A percentile compares a stretch with the other conserved stretches of the same genome.
Evolutionary conservation across 495 filamentous ascomycete genomes (phyloP).

Genomic region (Platismatia glauca): DNA sequence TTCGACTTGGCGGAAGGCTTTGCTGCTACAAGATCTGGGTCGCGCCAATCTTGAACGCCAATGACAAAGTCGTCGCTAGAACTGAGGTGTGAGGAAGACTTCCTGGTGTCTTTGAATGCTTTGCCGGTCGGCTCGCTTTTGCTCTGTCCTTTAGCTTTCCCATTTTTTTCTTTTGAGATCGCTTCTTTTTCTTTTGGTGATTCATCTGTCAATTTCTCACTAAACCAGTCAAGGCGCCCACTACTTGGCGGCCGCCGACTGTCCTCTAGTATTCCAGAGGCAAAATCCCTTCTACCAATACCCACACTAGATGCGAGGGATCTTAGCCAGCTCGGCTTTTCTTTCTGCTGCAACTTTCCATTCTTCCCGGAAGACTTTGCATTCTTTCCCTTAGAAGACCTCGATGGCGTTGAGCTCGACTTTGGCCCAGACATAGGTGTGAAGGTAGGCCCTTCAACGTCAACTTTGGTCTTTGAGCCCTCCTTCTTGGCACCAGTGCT

Average conservation of each 20-base stretch:
- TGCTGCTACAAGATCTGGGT: constrained; percentile 60
- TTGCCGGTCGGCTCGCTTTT: constrained; percentile 15
- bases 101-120: constrained; percentile 16
- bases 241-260: constrained; percentile 69
- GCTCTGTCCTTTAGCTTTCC: constrained; percentile 20
- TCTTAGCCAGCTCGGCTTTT: constrained; percentile 46
- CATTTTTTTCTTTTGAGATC: constrained; percentile 10
- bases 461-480: background rate
- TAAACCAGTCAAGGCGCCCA: constrained; percentile 69
- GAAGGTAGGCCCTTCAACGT: constrained; percentile 16
- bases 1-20: constrained; percentile 27
- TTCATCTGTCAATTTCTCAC: constrained; percentile 59
- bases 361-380: constrained; percentile 2
- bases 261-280: constrained; percentile 35
- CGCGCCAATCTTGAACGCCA: constrained; percentile 86
- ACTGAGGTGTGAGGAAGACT: constrained; percentile 20
- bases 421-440: constrained; percentile 18
- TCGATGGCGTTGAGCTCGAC: constrained; percentile 25
- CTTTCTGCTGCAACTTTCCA: constrained; percentile 16
- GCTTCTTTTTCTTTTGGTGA: constrained; percentile 29
- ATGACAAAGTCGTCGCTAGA: constrained; percentile 73
- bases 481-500: constrained; percentile 4
- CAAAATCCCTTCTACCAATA: constrained; percentile 31
- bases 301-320: constrained; percentile 48
- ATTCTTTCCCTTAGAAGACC: constrained; percentile 22